A percentile compares a stretch with the other conserved stretches of the same genome.
Conservation (phyloP, 2,329 filamentous ascomycete genomes). For the Sporothrix schenckii region DNA sequence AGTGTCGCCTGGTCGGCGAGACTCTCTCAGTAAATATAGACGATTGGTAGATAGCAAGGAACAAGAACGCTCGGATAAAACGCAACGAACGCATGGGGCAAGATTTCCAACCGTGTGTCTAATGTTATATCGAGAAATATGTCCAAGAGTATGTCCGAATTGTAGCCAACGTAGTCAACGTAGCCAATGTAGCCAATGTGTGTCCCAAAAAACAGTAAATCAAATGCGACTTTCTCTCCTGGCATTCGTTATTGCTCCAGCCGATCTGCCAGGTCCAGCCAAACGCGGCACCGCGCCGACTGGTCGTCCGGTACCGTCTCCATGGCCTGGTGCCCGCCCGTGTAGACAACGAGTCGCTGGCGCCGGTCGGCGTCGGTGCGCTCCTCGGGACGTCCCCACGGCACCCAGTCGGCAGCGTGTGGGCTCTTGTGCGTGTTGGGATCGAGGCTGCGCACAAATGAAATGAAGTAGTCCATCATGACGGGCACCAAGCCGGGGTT, state of each 20-base stretch:
- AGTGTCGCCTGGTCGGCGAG: not conserved
- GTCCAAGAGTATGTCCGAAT: not conserved
- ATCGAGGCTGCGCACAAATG: slow-evolving; percentile 52
- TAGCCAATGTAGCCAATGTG: no score
- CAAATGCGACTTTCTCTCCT: not conserved
- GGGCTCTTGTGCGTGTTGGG: slow-evolving; percentile 47
- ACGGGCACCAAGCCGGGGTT: slow-evolving; percentile 52
- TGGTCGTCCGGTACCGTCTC: slow-evolving; percentile 45
- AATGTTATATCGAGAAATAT: not conserved
- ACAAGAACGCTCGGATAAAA: not conserved
- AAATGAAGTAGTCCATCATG: slow-evolving; percentile 55
- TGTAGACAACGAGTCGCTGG: slow-evolving; percentile 48
- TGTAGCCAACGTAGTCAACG: no score
- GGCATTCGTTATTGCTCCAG: slow-evolving; percentile 42
- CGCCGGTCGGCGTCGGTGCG: slow-evolving; percentile 30
- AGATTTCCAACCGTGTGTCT: no score
- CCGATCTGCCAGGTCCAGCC: slow-evolving; percentile 45
- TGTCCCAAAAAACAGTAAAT: not conserved
- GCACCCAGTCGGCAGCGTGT: slow-evolving; percentile 48
- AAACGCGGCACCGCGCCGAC: slow-evolving; percentile 48
- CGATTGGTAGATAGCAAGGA: no score
- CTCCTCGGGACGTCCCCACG: slow-evolving; percentile 41
- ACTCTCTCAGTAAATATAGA: not conserved
- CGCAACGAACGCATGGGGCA: no score
- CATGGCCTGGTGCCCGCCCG: slow-evolving; percentile 46